Evolutionary conservation across 441 rosid species (phyloP).

Genomic region (Capsella rubella): DNA sequence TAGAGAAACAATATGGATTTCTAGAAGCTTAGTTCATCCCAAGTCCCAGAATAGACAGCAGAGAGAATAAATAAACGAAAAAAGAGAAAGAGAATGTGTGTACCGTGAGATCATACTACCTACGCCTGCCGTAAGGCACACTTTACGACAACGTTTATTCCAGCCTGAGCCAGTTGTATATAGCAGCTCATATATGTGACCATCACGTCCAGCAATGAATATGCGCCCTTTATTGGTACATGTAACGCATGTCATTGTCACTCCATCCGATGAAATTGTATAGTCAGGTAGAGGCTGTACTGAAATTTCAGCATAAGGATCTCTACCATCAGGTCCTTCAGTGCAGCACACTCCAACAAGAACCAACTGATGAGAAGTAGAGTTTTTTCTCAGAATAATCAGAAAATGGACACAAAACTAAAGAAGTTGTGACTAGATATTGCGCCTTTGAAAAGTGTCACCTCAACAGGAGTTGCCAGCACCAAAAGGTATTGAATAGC

Average conservation of each 20-base stretch:
- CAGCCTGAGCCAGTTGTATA: constrained; percentile 91
- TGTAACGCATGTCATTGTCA: constrained; percentile 89
- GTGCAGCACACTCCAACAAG: constrained; percentile 98
- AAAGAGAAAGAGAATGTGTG: constrained; percentile 27
- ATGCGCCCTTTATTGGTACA: constrained; percentile 88
- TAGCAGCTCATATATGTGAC: constrained; percentile 85
- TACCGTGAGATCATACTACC: constrained; percentile 96
- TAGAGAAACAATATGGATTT: not conserved
- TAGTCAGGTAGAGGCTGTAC: constrained; percentile 93
- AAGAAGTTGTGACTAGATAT: constrained; percentile 3
- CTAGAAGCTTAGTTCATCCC: constrained; percentile 25
- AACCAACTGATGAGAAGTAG: constrained; percentile 69
- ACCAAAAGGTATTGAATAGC: constrained; percentile 90
- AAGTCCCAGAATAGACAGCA: constrained; percentile 19
- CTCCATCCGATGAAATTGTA: constrained; percentile 89
- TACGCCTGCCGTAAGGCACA: constrained; percentile 94
- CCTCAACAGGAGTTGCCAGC: constrained; percentile 97
- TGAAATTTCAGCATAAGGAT: constrained; percentile 93
- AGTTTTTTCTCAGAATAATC: constrained; percentile 36
- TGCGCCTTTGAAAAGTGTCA: constrained; percentile 37
- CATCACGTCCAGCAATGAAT: constrained; percentile 95
- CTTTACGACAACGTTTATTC: constrained; percentile 90
- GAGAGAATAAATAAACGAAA: not conserved
- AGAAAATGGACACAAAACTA: constrained; percentile 24
- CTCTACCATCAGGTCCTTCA: constrained; percentile 75